Evolutionary conservation across 768 basidiomycete genomes (phyloP).

Genomic region (Infundibulicybe gibba): DNA sequence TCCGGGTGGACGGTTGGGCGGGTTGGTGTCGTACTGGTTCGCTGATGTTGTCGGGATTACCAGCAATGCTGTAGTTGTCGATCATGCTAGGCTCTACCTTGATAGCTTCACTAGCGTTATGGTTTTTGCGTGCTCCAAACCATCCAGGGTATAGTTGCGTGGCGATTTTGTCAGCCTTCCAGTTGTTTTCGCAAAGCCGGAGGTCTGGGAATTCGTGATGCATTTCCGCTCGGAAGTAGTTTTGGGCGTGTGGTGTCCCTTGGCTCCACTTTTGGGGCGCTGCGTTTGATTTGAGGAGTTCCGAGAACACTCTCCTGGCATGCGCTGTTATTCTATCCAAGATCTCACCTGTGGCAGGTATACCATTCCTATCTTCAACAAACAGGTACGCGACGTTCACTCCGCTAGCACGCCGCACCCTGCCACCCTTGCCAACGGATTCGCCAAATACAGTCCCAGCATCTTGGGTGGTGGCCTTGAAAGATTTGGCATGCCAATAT

Average conservation of each 20-base stretch:
- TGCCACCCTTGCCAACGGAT: neutral
- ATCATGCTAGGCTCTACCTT: neutral
- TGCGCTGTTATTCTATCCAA: slow-evolving; percentile 3
- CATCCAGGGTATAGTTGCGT: slow-evolving; percentile 14
- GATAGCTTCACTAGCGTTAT: neutral
- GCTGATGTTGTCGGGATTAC: no score
- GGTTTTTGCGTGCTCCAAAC: neutral
- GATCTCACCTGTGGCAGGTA: neutral
- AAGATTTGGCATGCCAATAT: slow-evolving; percentile 6
- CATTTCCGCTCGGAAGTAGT: slow-evolving; percentile 10
- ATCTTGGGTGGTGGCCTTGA: neutral
- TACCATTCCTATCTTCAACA: slow-evolving; percentile 8
- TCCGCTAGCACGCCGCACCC: neutral
- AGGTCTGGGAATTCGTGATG: slow-evolving; percentile 10
- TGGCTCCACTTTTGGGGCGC: slow-evolving; percentile 7
- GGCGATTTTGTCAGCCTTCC: slow-evolving; percentile 14
- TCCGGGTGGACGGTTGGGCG: no score
- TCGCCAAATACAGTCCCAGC: neutral
- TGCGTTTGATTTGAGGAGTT: neutral
- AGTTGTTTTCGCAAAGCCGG: slow-evolving; percentile 13
- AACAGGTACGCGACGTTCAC: slow-evolving; percentile 7
- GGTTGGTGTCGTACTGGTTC: no score
- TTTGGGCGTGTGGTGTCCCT: slow-evolving; percentile 1
- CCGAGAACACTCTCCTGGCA: slow-evolving; percentile 1
- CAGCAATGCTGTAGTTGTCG: no score